Evolutionary conservation across 2,329 filamentous ascomycete species (phyloP).

Genomic region (Fusarium tuaranense): DNA sequence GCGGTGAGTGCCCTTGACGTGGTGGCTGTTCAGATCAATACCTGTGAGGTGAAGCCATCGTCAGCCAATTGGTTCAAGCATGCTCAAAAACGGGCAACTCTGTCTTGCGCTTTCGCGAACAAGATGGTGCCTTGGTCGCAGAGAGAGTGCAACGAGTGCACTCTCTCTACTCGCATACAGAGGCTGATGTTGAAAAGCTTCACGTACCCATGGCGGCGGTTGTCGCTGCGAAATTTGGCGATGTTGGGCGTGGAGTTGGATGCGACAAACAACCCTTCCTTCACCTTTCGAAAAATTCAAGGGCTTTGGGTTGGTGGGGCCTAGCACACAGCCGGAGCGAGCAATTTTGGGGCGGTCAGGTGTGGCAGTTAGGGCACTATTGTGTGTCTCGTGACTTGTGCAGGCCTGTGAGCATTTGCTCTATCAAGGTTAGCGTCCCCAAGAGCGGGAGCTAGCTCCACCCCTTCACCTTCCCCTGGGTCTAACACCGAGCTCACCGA

Average conservation of each 20-base stretch:
- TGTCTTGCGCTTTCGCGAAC: conserved; percentile 44
- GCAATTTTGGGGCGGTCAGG: conserved; percentile 52
- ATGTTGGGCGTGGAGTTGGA: conserved; percentile 48
- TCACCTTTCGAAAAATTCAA: conserved; percentile 46
- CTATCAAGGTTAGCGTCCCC: neutral
- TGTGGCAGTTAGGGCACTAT: conserved; percentile 59
- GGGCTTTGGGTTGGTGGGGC: conserved; percentile 39
- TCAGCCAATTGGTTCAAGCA: conserved; percentile 74
- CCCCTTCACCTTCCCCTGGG: neutral
- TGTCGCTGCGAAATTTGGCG: conserved; percentile 55
- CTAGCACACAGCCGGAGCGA: conserved; percentile 7
- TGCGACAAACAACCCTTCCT: conserved; percentile 41
- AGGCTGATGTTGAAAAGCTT: conserved; percentile 55
- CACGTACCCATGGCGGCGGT: conserved; percentile 73
- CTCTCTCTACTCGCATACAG: conserved; percentile 64
- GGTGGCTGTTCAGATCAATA: conserved; percentile 79
- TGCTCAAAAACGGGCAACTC: conserved; percentile 64
- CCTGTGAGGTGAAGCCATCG: conserved; percentile 66
- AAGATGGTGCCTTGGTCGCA: conserved; percentile 48
- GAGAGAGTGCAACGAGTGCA: conserved; percentile 27
- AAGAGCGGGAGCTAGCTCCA: conserved; percentile 1
- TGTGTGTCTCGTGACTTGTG: conserved; percentile 6
- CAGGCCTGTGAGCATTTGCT: neutral
- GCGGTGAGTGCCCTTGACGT: conserved; percentile 81
- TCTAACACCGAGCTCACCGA: conserved; percentile 18